These are phyloP conservation scores for Xylaria hypoxylon DNA, from an alignment of 2,329 filamentous ascomycete species.

Conservation along the genomic window DNA sequence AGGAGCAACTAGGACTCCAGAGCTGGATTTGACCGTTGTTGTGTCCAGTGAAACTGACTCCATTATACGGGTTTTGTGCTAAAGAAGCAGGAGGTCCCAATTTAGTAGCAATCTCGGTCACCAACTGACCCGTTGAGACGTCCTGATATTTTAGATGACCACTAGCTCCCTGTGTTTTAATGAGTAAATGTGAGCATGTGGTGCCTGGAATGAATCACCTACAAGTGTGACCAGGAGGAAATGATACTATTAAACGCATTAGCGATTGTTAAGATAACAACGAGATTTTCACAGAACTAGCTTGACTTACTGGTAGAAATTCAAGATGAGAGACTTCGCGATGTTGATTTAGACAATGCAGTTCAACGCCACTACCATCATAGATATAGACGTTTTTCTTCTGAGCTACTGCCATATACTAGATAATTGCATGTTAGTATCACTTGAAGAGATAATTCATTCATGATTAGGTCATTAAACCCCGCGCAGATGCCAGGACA, in stretches of 20 bases:
- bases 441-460: not conserved
- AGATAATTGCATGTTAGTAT: constrained; percentile 19
- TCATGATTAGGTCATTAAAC: not conserved
- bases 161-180: constrained; percentile 28
- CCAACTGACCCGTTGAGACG: constrained; percentile 89
- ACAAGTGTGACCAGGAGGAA: constrained; percentile 90
- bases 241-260: constrained; percentile 69
- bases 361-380: constrained; percentile 81
- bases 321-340: constrained; percentile 93
- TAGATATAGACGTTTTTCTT: constrained; percentile 99
- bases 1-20: constrained; percentile 86
- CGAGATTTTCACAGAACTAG: not conserved
- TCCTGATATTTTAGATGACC: constrained; percentile 85
- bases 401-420: constrained; percentile 68
- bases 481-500: too few species aligned
- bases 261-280: constrained; percentile 1
- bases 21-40: constrained; percentile 94
- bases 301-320: constrained; percentile 55
- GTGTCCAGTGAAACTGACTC: constrained; percentile 90
- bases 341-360: constrained; percentile 91
- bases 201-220: constrained; percentile 55
- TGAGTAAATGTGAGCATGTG: constrained; percentile 25
- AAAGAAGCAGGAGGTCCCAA: constrained; percentile 86
- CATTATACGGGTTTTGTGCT: constrained; percentile 91
- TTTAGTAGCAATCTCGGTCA: constrained; percentile 86